Evolutionary conservation across 148 eudicot species (phyloP).

Genomic region (Rhododendron kiyosumense): DNA sequence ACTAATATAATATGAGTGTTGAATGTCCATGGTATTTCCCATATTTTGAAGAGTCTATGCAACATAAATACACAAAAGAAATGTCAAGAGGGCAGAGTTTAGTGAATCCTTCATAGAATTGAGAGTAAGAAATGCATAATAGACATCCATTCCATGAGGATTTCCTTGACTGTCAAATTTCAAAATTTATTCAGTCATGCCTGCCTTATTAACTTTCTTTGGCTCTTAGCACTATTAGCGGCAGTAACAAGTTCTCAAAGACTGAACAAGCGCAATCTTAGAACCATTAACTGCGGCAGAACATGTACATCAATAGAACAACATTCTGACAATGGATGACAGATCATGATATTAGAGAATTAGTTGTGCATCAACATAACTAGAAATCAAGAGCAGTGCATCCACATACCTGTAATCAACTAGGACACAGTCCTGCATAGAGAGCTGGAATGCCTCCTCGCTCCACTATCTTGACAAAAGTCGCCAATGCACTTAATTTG

Average conservation of each 20-base stretch:
- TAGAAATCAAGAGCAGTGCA: neutral
- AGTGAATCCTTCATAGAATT: neutral
- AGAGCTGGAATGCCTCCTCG: constrained; percentile 58
- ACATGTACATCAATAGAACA: neutral
- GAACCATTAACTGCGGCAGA: neutral
- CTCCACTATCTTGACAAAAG: constrained; percentile 47
- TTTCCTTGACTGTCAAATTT: neutral
- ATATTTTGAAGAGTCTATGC: neutral
- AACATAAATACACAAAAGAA: neutral
- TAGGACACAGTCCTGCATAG: constrained; percentile 63
- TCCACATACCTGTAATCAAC: constrained; percentile 54
- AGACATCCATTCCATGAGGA: neutral
- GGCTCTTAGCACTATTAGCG: neutral
- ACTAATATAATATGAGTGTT: neutral
- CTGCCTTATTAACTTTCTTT: neutral
- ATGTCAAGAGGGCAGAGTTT: neutral
- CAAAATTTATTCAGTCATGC: neutral
- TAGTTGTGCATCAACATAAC: neutral
- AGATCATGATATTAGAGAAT: neutral
- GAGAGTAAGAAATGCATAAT: neutral
- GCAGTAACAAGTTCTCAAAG: neutral
- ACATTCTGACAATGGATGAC: neutral
- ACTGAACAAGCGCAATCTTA: neutral
- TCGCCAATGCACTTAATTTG: constrained; percentile 45
- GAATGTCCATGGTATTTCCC: neutral